Evolutionary conservation across 768 basidiomycete genomes (phyloP).

Genomic region (Boletus bicolor): DNA sequence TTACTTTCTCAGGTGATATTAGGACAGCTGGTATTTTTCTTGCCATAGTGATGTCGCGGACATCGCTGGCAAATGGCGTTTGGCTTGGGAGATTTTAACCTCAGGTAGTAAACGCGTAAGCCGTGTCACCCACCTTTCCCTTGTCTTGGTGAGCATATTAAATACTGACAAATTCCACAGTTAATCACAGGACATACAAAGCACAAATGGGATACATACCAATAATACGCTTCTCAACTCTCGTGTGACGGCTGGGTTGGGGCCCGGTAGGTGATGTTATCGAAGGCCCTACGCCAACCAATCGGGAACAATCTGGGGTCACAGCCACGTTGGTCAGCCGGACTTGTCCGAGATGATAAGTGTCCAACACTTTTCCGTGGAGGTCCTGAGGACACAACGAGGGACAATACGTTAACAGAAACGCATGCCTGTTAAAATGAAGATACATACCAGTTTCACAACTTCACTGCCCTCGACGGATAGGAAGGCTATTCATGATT

Average conservation of each 20-base stretch:
- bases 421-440: constrained; percentile 3
- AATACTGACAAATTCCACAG: constrained; percentile 35
- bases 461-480: constrained; percentile 50
- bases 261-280: constrained; percentile 40
- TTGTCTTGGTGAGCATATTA: constrained; percentile 42
- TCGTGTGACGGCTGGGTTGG: constrained; percentile 46
- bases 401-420: constrained; percentile 16
- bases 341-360: constrained; percentile 44
- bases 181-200: not conserved
- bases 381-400: constrained; percentile 35
- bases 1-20: constrained; percentile 35
- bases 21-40: constrained; percentile 43
- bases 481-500: constrained; percentile 41
- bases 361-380: constrained; percentile 42
- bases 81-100: constrained; percentile 36
- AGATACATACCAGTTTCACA: constrained; percentile 39
- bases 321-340: constrained; percentile 49
- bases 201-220: constrained; percentile 32
- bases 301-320: constrained; percentile 43
- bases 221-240: constrained; percentile 52
- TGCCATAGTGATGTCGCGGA: constrained; percentile 50
- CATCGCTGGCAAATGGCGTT: constrained; percentile 53
- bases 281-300: constrained; percentile 50
- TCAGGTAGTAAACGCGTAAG: not conserved
- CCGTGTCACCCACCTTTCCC: constrained; percentile 40